Evolutionary conservation across 208 protist species (phyloP), one percentile per base, ranked within the genome.

Genomic region (Porcisia deanei): DNA sequence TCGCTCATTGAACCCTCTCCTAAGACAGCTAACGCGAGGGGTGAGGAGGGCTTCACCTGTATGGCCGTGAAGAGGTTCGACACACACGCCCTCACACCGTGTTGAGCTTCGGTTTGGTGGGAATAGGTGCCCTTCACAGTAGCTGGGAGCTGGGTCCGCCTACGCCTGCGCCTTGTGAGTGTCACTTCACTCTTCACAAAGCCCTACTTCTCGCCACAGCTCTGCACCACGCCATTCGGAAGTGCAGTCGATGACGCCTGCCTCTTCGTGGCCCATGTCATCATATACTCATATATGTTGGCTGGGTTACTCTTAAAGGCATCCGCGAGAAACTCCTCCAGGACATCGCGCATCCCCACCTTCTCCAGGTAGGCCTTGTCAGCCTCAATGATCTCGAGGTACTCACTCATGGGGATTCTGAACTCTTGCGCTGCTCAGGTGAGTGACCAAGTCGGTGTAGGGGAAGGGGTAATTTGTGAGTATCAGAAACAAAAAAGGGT

Each of bases 291-390:
- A 65, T 88, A 90, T 8, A 90, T 57, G 45, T 90, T 68, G 47
- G 76, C 74, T 0, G 90, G 90, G 30, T 83, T 82, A 0, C 88
- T 89, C 16, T 78, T 70, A 49, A 91, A 79, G 3, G 86, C 79
- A 71, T 92, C 90, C 14, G 80, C 76, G 10, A 90, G 80, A 55
- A 94, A 88, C 34, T 80, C 52, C 78, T 92, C 77, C 12, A 94
- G 71, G 5, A 92, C 73, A 45, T 72, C 73, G 30, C 82, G 86
- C 55, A 92, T 85, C 47, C 86, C 79, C 34, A 86, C 79, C 14
- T 78, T 76, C 55, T 90, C 75, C 61, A 95, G 72, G 75, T 93
- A 95, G 71, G 77, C 84, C 77, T 71, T 77, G 45, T 82, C 78
- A n/a, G 43, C 78, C 39, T 77, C 78, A 22, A 82, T 59, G 39